Base-by-base conservation (phyloP, 2,329 filamentous ascomycete genomes). In the Diaporthe sp. region DNA sequence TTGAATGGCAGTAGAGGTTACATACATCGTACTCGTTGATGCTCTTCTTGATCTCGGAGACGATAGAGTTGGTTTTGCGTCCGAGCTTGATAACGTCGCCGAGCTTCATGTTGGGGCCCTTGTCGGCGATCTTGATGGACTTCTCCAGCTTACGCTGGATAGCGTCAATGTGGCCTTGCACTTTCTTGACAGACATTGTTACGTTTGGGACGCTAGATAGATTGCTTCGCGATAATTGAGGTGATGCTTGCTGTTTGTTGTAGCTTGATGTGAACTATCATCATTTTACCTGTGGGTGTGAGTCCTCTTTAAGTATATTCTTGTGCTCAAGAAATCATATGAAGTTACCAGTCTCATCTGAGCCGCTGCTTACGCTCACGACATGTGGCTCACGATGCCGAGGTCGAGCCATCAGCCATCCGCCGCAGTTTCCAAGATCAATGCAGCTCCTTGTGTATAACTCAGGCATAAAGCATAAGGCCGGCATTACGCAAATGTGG, bases 21-120 rank as follows among this genome's bases (percentile, higher is more conserved):
- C 74, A 17, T 61, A 79, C 79, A 66, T 78, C 78, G 55, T 80
- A 81, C 42, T 78, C 78, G 44, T 75, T 78, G 55, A 80, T 76
- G 25, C 73, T 73, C 72, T 80, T 81, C 58, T 77, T 79, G 71
- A 80, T 79, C 27, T 78, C 78, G 15, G 78, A 77, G 25, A 75
- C 75, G 27, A 81, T 78, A 2, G 79, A 77, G 59, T 80, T 80
- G 30, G 77, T 78, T 70, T 81, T 80, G n/a, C 76, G 76, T 19
- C 76, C 77, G 10, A 80, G 76, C 76, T 80, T 79, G 71, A 80
- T 77, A 12, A 77, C 77, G 69, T 81, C 79, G 19, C 73, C 75
- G 25, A 79, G 59, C 32, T 74, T 76, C 68, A 81, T 73, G 39
- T 73, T 73, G 17, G 75, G 71, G 9, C 79, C 79, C 65, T 81